Percentiles rank a stretch among this genome's conserved stretches.
phyloP scores from a whole-genome alignment of 176 grass and related monocot genomes.

The Olyra latifolia region DNA sequence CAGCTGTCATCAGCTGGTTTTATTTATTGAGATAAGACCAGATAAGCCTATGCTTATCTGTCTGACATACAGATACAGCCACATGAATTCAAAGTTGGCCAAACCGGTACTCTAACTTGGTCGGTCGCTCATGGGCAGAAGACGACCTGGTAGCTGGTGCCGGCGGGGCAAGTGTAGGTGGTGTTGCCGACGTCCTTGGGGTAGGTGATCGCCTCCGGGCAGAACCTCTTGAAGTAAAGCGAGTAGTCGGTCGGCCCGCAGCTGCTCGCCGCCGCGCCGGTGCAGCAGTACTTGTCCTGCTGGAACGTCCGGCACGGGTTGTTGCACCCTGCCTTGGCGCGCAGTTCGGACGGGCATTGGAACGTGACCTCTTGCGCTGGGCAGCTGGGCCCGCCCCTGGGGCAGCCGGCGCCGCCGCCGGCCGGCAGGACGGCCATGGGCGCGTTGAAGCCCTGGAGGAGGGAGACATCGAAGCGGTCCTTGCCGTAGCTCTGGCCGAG shows the following conservation, averaged over 20 bases:
- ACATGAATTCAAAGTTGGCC: neutral
- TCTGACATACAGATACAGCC: neutral
- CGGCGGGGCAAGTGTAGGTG: constrained; percentile 43
- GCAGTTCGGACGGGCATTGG: constrained; percentile 39
- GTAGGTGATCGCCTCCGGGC: constrained; percentile 53
- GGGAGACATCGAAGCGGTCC: constrained; percentile 64
- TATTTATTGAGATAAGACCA: neutral
- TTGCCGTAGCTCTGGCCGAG: constrained; percentile 20
- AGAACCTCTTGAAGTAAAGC: constrained; percentile 43
- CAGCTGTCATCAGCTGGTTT: neutral
- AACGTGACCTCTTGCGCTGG: neutral
- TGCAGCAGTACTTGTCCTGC: constrained; percentile 43
- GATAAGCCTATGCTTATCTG: neutral
- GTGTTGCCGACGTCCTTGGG: constrained; percentile 32
- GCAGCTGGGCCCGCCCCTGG: constrained; percentile 42
- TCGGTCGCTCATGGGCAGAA: constrained; percentile 49
- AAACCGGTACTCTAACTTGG: neutral
- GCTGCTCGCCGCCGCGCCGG: neutral
- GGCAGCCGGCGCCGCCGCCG: constrained; percentile 29
- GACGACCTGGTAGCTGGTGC: constrained; percentile 47
- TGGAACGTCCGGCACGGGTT: constrained; percentile 48
- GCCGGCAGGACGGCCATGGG: constrained; percentile 49
- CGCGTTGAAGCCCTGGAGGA: constrained; percentile 66
- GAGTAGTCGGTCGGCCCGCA: constrained; percentile 49
- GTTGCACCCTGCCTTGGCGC: constrained; percentile 37